These are phyloP conservation scores for Tilletia indica DNA, from an alignment of 1,284 basidiomycete genomes.

Conservation along the genomic window DNA sequence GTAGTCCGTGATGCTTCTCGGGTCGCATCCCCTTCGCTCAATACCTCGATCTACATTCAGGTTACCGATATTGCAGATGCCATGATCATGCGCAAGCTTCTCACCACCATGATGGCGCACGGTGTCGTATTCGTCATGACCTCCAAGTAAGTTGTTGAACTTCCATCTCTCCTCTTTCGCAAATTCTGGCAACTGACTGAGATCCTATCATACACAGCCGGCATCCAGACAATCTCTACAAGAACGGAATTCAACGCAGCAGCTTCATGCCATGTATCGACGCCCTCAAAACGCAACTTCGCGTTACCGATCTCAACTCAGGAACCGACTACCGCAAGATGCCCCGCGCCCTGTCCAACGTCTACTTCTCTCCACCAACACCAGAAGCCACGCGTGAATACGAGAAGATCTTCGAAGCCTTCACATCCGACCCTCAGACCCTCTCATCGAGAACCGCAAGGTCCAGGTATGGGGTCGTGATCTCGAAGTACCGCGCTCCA, in stretches of 20 bases:
- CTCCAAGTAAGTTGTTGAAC: conserved; percentile 70
- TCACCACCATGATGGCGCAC: conserved; percentile 74
- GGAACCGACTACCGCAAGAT: conserved; percentile 70
- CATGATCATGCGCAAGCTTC: conserved; percentile 87
- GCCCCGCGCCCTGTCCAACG: conserved; percentile 68
- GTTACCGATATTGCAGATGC: conserved; percentile 98
- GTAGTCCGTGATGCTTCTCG: background rate
- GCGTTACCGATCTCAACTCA: conserved; percentile 87
- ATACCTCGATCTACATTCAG: conserved; percentile 55
- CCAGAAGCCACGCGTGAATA: conserved; percentile 69
- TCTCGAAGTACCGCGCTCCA: conserved; percentile 67
- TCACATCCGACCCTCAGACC: conserved; percentile 65
- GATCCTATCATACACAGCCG: conserved; percentile 64
- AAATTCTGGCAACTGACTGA: conserved; percentile 35
- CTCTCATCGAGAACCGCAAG: conserved; percentile 67
- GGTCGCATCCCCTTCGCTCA: background rate
- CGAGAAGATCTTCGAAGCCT: conserved; percentile 74
- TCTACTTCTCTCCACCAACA: conserved; percentile 81
- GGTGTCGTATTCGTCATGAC: conserved; percentile 95
- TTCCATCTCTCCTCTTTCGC: background rate
- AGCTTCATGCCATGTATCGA: conserved; percentile 95
- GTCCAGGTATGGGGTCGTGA: conserved; percentile 85
- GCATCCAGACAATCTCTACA: conserved; percentile 94
- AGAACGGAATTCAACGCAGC: conserved; percentile 96
- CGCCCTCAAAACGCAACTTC: conserved; percentile 79